Conservation (phyloP, 2,329 filamentous ascomycete genomes). For the Corniculantispora saksenae region DNA sequence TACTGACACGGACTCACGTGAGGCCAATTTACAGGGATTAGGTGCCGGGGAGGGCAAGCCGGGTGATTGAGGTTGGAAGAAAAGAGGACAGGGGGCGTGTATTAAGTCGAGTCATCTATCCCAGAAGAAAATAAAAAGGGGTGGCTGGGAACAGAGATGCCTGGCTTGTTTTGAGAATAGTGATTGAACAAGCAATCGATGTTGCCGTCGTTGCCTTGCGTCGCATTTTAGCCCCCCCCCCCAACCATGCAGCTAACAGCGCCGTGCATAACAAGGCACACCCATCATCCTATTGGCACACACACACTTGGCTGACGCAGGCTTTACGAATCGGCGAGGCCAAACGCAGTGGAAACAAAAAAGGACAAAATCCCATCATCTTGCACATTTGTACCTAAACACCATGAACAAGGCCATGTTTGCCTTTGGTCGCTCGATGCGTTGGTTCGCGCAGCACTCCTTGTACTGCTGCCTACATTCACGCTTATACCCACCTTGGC, state of each 20-base stretch:
- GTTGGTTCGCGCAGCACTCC: not conserved
- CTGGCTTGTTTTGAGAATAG: not conserved
- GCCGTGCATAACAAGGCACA: slow-evolving; percentile 11
- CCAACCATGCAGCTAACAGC: not conserved
- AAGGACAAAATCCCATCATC: slow-evolving; percentile 5
- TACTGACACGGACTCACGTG: slow-evolving; percentile 16
- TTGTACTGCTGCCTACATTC: slow-evolving; percentile 8
- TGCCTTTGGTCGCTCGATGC: not conserved
- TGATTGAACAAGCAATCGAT: not conserved
- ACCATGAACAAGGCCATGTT: not conserved
- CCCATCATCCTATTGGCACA: not conserved
- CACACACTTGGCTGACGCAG: not conserved
- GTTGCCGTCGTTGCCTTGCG: not conserved
- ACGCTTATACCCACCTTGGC: not conserved
- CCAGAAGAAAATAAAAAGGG: not conserved
- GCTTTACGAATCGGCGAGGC: not conserved
- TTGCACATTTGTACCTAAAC: not conserved
- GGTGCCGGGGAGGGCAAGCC: not conserved
- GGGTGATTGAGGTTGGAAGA: not conserved
- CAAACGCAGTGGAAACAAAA: not conserved
- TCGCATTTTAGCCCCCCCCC: not conserved
- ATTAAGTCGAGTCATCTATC: slow-evolving; percentile 14
- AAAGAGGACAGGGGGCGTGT: not conserved
- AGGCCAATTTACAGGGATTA: not conserved
- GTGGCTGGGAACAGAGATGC: not conserved